Percentiles rank a stretch among this genome's conserved stretches.
phyloP scores from a whole-genome alignment of 805 yeast species.

The Myxozyma vanderwaltii region DNA sequence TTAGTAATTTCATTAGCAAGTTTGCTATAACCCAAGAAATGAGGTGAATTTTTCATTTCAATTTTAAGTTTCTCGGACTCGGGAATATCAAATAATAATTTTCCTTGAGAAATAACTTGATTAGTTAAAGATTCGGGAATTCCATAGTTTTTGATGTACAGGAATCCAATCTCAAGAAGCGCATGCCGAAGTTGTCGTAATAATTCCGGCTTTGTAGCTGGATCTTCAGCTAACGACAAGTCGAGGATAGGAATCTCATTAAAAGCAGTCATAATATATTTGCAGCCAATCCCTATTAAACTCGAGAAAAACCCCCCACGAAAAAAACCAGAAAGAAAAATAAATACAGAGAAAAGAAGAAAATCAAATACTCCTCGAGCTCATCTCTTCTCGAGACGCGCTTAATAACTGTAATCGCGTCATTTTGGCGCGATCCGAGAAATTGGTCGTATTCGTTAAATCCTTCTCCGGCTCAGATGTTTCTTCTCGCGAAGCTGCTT shows the following conservation, averaged over 20 bases:
- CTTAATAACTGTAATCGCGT: neutral
- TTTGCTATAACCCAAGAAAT: slow-evolving; percentile 59
- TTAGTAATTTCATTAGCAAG: slow-evolving; percentile 63
- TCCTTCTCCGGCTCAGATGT: neutral
- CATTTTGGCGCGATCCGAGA: neutral
- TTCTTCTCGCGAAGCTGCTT: neutral
- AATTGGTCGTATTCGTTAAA: neutral
- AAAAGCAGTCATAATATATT: slow-evolving; percentile 11
- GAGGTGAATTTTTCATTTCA: slow-evolving; percentile 60
- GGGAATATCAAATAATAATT: slow-evolving; percentile 52
- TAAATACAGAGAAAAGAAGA: neutral
- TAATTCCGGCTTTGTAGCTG: slow-evolving; percentile 49
- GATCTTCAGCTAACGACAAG: slow-evolving; percentile 47
- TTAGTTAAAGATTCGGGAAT: slow-evolving; percentile 45
- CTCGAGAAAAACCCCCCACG: too few species aligned
- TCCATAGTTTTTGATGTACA: slow-evolving; percentile 55
- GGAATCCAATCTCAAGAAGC: slow-evolving; percentile 58
- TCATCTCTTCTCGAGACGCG: slow-evolving; percentile 2
- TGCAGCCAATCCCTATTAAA: neutral
- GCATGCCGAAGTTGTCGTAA: slow-evolving; percentile 48
- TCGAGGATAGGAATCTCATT: slow-evolving; percentile 50
- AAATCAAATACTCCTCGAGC: neutral
- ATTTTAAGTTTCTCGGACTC: slow-evolving; percentile 48
- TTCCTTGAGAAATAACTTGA: slow-evolving; percentile 46
- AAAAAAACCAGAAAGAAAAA: neutral